phyloP scores from a whole-genome alignment of 345 rosid species.

The Boechera retrofracta region DNA sequence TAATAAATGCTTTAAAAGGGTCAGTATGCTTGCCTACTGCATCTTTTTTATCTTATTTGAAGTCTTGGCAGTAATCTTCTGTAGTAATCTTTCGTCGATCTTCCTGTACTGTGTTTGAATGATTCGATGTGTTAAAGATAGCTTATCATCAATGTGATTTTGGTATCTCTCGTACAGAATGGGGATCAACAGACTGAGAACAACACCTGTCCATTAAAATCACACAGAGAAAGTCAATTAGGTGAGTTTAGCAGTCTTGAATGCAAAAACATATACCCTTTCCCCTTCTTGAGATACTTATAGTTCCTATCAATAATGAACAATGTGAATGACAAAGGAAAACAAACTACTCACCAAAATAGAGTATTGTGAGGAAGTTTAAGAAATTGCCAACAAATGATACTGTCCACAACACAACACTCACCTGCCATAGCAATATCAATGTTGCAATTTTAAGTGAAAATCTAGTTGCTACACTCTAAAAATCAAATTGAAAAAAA shows the following conservation, averaged over 20 bases:
- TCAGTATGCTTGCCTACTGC: slow-evolving; percentile 59
- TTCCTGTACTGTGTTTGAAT: slow-evolving; percentile 63
- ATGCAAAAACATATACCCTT: background rate
- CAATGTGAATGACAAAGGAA: slow-evolving; percentile 2
- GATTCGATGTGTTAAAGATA: slow-evolving; percentile 52
- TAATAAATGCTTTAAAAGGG: background rate
- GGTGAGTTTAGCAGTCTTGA: background rate
- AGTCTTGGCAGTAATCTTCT: slow-evolving; percentile 55
- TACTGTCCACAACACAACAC: slow-evolving; percentile 60
- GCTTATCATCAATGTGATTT: slow-evolving; percentile 67
- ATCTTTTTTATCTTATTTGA: slow-evolving; percentile 69
- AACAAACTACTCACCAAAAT: slow-evolving; percentile 63
- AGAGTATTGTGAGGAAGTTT: slow-evolving; percentile 75
- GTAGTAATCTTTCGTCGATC: slow-evolving; percentile 58
- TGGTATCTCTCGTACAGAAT: slow-evolving; percentile 73
- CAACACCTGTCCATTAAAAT: slow-evolving; percentile 58
- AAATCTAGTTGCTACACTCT: slow-evolving; percentile 7
- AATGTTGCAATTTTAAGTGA: background rate
- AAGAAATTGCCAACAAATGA: slow-evolving; percentile 70
- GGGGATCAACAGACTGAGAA: slow-evolving; percentile 72
- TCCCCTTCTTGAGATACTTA: background rate
- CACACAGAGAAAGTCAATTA: slow-evolving; percentile 5
- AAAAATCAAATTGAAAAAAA: background rate
- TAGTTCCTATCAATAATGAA: background rate
- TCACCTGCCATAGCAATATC: slow-evolving; percentile 57